Conservation (phyloP, 2,329 filamentous ascomycete species). For the Cladosporium phlei region DNA sequence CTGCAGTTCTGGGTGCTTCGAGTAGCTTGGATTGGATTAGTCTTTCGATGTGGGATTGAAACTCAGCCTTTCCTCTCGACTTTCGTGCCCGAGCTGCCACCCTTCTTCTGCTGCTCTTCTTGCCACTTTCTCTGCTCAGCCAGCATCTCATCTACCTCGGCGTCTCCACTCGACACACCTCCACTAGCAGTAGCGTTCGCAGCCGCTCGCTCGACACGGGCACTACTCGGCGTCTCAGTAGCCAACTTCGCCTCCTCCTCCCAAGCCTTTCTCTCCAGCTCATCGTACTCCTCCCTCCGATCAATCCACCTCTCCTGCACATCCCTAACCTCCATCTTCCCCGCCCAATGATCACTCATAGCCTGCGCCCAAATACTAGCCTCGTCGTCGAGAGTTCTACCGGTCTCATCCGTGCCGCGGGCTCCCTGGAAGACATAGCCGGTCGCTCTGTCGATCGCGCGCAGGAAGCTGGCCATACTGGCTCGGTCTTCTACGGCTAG, state of each 20-base stretch:
- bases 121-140: slow-evolving; percentile 29
- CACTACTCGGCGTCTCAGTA: slow-evolving; percentile 26
- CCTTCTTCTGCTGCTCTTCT: slow-evolving; percentile 19
- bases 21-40: too few species aligned
- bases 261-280: slow-evolving; percentile 67
- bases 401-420: slow-evolving; percentile 77
- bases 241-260: slow-evolving; percentile 62
- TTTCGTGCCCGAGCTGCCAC: slow-evolving; percentile 16
- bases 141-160: slow-evolving; percentile 26
- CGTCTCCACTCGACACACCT: slow-evolving; percentile 17
- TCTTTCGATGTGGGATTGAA: neutral
- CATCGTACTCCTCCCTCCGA: slow-evolving; percentile 80
- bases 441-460: slow-evolving; percentile 83
- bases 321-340: slow-evolving; percentile 75
- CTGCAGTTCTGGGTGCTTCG: neutral
- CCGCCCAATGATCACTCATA: slow-evolving; percentile 64
- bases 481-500: slow-evolving; percentile 94
- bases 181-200: slow-evolving; percentile 9
- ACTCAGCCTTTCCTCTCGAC: slow-evolving; percentile 19
- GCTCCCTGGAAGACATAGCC: slow-evolving; percentile 90
- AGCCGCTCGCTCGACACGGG: slow-evolving; percentile 17
- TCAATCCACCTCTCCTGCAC: slow-evolving; percentile 97
- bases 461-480: slow-evolving; percentile 88
- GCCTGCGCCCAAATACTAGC: slow-evolving; percentile 89
- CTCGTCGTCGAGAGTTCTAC: slow-evolving; percentile 28